Conservation (phyloP, 108 stramenopile species). For the Craspedostauros australis region DNA sequence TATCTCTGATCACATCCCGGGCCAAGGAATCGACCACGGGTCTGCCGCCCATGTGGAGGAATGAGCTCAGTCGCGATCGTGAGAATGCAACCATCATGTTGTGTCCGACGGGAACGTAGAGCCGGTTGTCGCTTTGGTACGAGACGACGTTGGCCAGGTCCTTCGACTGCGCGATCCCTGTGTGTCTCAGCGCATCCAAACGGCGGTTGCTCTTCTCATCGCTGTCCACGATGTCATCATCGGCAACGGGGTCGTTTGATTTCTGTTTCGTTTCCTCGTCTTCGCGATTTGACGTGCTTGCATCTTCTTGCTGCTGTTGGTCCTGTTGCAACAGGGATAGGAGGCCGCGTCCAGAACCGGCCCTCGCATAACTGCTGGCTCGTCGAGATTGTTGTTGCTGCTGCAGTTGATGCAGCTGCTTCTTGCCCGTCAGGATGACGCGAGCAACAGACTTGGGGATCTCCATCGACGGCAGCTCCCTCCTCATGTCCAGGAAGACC, state of each 20-base stretch:
- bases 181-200: constrained; percentile 23
- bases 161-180: constrained; percentile 42
- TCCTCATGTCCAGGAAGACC: constrained; percentile 77
- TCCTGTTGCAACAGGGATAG: too few species aligned
- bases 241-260: too few species aligned
- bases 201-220: too few species aligned
- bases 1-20: constrained; percentile 50
- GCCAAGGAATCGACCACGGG: constrained; percentile 76
- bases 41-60: constrained; percentile 63
- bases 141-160: constrained; percentile 35
- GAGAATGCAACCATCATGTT: constrained; percentile 84
- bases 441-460: constrained; percentile 13
- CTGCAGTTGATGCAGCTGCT: too few species aligned
- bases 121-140: constrained; percentile 16
- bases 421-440: too few species aligned
- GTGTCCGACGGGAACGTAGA: constrained; percentile 68
- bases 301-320: too few species aligned
- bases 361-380: too few species aligned
- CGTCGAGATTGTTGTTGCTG: too few species aligned
- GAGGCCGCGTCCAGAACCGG: too few species aligned
- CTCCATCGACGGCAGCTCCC: constrained; percentile 35
- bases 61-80: constrained; percentile 44
- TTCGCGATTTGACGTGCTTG: too few species aligned
- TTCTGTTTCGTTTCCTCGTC: too few species aligned
- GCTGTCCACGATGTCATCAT: too few species aligned